Conservation (phyloP, 1,284 basidiomycete genomes). For the Fomitopsis palustris region DNA sequence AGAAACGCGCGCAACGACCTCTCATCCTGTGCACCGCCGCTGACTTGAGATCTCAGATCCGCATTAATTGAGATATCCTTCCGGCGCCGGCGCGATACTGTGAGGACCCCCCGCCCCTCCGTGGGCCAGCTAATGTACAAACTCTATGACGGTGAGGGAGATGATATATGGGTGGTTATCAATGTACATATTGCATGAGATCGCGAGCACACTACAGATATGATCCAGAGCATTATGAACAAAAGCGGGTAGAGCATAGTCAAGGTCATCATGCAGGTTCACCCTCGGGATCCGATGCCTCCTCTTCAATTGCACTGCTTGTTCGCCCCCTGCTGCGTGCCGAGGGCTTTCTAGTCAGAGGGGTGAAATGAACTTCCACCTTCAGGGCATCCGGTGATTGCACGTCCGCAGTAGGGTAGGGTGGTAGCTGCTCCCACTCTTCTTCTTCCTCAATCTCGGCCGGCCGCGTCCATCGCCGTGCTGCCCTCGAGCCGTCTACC, state of each 20-base stretch:
- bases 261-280: constrained; percentile 4
- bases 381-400: constrained; percentile 6
- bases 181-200: constrained; percentile 5
- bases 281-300: constrained; percentile 12
- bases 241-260: not conserved
- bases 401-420: constrained; percentile 24
- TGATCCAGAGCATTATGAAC: constrained; percentile 4
- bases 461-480: constrained; percentile 37
- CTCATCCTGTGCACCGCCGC: constrained; percentile 2
- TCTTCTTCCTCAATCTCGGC: constrained; percentile 34
- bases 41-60: not conserved
- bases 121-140: too few relatives aligned
- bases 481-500: constrained; percentile 61
- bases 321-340: constrained; percentile 50
- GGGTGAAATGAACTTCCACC: constrained; percentile 43
- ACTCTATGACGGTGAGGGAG: not conserved
- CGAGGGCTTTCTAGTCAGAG: constrained; percentile 66
- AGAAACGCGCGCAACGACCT: not conserved
- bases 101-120: too few relatives aligned
- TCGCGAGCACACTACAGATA: constrained; percentile 1
- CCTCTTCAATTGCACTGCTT: constrained; percentile 34
- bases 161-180: not conserved
- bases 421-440: constrained; percentile 24
- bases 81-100: too few relatives aligned
- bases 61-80: not conserved